Evolutionary conservation across 208 protist genomes (phyloP).

Genomic region (Naegleria lovaniensis): DNA sequence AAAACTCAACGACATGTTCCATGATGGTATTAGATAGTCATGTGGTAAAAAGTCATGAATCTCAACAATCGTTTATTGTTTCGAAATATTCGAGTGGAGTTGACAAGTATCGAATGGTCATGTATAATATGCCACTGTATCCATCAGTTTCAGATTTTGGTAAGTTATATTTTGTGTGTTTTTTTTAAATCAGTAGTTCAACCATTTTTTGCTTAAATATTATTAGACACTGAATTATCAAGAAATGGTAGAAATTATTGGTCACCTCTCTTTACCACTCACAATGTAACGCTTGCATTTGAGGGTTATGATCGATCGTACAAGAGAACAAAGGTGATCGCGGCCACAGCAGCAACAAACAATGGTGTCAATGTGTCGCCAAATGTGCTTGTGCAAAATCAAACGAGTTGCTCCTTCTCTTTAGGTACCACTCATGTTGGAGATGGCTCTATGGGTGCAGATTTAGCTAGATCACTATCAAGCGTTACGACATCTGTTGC

Average conservation of each 20-base stretch:
- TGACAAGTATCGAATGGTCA: not conserved
- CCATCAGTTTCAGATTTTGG: not conserved
- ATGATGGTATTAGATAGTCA: not conserved
- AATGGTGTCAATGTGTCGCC: not conserved
- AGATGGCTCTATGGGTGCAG: conserved; percentile 13
- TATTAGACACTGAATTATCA: too few relatives aligned
- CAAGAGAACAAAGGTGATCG: not conserved
- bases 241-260: not conserved
- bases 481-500: not conserved
- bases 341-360: too few relatives aligned
- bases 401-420: not conserved
- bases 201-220: too few relatives aligned
- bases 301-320: not conserved
- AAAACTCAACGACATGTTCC: not conserved
- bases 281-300: not conserved
- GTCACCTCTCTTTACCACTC: not conserved
- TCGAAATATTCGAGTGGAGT: not conserved
- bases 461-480: not conserved
- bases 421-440: not conserved
- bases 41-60: not conserved
- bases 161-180: too few relatives aligned
- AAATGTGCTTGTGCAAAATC: not conserved
- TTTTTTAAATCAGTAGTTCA: too few relatives aligned
- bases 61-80: not conserved
- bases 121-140: not conserved